A percentile compares a stretch with the other conserved stretches of the same genome.
phyloP scores from a whole-genome alignment of 495 filamentous ascomycete species.

The Lasiosphaeriaceae sp. region DNA sequence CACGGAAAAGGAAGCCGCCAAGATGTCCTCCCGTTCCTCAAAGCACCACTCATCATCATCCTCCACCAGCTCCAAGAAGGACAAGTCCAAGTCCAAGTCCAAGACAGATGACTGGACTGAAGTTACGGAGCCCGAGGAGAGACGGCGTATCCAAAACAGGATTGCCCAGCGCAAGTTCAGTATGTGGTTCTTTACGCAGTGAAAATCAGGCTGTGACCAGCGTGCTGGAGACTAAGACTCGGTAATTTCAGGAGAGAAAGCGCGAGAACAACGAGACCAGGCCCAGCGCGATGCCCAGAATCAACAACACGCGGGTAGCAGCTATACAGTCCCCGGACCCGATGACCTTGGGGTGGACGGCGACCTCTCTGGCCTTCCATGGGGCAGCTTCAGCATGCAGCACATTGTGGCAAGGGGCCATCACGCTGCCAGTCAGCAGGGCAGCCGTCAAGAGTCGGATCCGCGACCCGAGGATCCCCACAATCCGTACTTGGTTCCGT shows the following conservation, averaged over 20 bases:
- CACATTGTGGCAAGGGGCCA: constrained; percentile 53
- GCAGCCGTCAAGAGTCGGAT: constrained; percentile 12
- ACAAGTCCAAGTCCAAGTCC: constrained; percentile 20
- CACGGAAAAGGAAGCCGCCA: constrained; percentile 24
- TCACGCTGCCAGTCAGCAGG: constrained; percentile 36
- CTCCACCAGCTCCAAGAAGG: constrained; percentile 28
- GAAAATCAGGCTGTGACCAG: not conserved
- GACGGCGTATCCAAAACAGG: constrained; percentile 57
- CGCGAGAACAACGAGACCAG: constrained; percentile 54
- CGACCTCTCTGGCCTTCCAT: constrained; percentile 58
- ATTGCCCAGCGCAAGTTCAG: constrained; percentile 60
- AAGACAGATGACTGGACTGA: constrained; percentile 54
- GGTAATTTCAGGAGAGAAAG: constrained; percentile 49
- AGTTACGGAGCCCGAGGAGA: constrained; percentile 56
- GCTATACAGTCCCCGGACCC: constrained; percentile 52
- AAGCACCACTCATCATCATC: constrained; percentile 23
- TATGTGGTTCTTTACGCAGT: constrained; percentile 26
- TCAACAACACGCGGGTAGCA: constrained; percentile 48
- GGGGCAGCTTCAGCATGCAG: constrained; percentile 57
- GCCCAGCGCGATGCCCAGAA: constrained; percentile 54
- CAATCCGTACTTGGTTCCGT: constrained; percentile 10
- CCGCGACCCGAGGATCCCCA: not conserved
- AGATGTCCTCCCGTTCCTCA: constrained; percentile 34
- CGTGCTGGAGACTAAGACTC: constrained; percentile 14
- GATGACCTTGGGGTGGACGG: constrained; percentile 42